These are phyloP conservation scores for Melaleuca quinquenervia DNA, from an alignment of 345 rosid species.

Conservation along the genomic window DNA sequence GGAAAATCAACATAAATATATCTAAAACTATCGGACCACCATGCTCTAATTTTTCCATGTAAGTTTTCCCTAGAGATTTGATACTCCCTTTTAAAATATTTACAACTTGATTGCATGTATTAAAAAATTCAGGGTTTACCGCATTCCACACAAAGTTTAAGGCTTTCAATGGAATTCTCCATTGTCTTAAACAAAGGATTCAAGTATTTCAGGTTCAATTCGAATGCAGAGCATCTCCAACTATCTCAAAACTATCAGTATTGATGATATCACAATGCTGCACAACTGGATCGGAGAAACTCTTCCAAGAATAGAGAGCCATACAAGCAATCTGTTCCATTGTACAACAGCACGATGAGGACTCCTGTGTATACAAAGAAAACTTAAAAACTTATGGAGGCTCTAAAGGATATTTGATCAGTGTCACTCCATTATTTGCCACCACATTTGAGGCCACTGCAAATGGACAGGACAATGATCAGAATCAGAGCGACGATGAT, in stretches of 20 bases:
- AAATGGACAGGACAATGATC: not conserved
- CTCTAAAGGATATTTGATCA: not conserved
- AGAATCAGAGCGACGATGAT: not conserved
- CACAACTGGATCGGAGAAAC: not conserved
- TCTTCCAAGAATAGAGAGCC: not conserved
- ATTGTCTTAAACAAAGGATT: not conserved
- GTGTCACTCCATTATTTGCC: not conserved
- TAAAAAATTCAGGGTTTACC: not conserved
- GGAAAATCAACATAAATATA: not conserved
- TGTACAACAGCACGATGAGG: not conserved
- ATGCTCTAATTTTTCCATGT: rapidly evolving
- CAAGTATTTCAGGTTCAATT: not conserved
- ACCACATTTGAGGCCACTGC: not conserved
- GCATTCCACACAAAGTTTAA: not conserved
- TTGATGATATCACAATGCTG: not conserved
- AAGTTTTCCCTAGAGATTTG: too few species aligned
- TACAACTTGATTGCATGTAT: not conserved
- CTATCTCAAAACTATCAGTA: not conserved
- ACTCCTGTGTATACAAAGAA: not conserved
- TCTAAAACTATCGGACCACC: not conserved
- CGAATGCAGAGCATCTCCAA: not conserved
- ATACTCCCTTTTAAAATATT: not conserved
- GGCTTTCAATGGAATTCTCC: not conserved
- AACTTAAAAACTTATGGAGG: not conserved
- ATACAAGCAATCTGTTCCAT: not conserved